Conservation (phyloP, 768 basidiomycete species). For the Tricholoma hemisulphureum region DNA sequence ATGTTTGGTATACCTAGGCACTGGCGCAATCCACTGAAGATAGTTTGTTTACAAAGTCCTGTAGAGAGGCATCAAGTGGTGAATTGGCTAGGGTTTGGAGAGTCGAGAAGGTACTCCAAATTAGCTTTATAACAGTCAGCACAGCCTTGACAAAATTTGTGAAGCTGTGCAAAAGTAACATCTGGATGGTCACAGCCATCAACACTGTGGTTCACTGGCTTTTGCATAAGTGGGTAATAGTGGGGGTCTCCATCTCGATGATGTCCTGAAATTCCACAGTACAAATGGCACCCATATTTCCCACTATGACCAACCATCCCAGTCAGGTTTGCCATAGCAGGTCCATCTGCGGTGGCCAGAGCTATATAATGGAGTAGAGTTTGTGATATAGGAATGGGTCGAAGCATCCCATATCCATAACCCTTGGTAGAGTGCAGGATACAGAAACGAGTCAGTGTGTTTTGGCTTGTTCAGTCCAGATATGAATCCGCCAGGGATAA, state of each 20-base stretch:
- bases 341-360: slow-evolving; percentile 11
- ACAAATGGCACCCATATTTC: neutral
- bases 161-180: slow-evolving; percentile 14
- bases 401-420: slow-evolving; percentile 32
- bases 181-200: slow-evolving; percentile 21
- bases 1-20: neutral
- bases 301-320: neutral
- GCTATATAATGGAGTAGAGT: slow-evolving; percentile 20
- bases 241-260: slow-evolving; percentile 24
- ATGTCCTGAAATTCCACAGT: neutral
- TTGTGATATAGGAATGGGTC: slow-evolving; percentile 4
- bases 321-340: neutral
- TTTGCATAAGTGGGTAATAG: slow-evolving; percentile 7
- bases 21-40: neutral
- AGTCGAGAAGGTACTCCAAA: neutral
- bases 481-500: slow-evolving; percentile 10
- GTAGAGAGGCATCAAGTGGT: neutral
- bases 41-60: neutral
- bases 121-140: slow-evolving; percentile 5
- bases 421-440: slow-evolving; percentile 26
- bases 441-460: slow-evolving; percentile 12
- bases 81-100: slow-evolving; percentile 3
- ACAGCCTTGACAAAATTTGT: neutral
- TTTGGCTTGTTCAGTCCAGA: slow-evolving; percentile 20
- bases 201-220: neutral